These are phyloP conservation scores for Backusella psychrophila DNA, from an alignment of 192 early-diverging fungal genomes.

Conservation along the genomic window DNA sequence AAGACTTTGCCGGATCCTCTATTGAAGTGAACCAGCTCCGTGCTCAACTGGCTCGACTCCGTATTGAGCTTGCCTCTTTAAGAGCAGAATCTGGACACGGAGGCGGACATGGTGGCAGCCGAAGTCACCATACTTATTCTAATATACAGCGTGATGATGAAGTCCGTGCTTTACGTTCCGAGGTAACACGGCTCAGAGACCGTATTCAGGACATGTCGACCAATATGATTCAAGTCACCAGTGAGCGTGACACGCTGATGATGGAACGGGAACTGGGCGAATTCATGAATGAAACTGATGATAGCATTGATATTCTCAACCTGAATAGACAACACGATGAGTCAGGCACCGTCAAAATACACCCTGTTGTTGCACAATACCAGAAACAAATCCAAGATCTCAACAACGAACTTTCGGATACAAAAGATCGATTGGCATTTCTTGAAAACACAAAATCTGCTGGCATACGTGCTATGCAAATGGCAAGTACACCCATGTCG, in stretches of 20 bases:
- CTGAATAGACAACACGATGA: neutral
- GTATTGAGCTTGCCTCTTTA: conserved; percentile 48
- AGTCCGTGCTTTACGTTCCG: conserved; percentile 41
- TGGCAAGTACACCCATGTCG: conserved; percentile 1
- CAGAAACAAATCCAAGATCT: conserved; percentile 36
- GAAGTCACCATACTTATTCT: neutral
- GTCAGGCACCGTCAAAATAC: conserved; percentile 12
- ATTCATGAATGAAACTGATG: conserved; percentile 33
- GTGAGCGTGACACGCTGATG: conserved; percentile 54
- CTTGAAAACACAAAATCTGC: conserved; percentile 15
- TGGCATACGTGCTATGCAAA: neutral
- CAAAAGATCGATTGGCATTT: conserved; percentile 28
- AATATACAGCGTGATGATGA: conserved; percentile 43
- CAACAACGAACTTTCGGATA: conserved; percentile 34
- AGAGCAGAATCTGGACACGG: conserved; percentile 28
- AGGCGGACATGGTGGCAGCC: neutral
- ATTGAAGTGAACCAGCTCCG: conserved; percentile 57
- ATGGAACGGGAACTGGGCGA: conserved; percentile 45
- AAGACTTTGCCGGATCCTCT: conserved; percentile 46
- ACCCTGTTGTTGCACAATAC: conserved; percentile 37
- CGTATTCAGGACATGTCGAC: conserved; percentile 45
- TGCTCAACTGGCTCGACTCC: conserved; percentile 49
- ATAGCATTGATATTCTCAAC: neutral
- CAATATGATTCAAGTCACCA: conserved; percentile 42
- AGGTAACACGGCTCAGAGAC: conserved; percentile 47